Base-by-base conservation (phyloP, 116 monocot species). In the Trichopus zeylanicus region DNA sequence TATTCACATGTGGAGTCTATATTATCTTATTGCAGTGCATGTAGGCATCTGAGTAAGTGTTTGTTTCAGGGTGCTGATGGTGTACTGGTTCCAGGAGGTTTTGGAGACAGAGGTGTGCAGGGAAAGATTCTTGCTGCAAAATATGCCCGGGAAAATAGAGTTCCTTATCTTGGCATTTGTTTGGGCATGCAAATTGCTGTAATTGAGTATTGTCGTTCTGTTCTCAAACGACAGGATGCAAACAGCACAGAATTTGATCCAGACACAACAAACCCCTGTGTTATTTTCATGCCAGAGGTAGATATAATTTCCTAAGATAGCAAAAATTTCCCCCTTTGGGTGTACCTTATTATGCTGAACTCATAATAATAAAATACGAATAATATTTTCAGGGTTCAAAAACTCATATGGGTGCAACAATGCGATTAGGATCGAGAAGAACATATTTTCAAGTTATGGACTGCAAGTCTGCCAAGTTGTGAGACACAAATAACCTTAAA, bases 211-310 rank as follows among this genome's bases (percentile, higher is more conserved):
- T 73, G 81, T 26, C 91, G 91, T 38, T 77, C 79, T 68, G 80
- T 84, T 48, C 77, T 97, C 69, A 82, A 91, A 5, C 61, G 91
- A 58, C 55, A 54, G 16, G 85, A 84, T 75, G 97, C 97, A 23
- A 85, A 91, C 39, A 97, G 97, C 59, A 97, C 79, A 21, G 97
- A 97, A 54, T 97, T 97, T 62, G 84, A 87, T 56, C 66, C 76
- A 11, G 62, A 79, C 37, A 82, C 91, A 26, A 75, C 58, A 55
- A 79, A 79, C 37, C 91, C 90, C 9, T 91, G 87, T 67, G 75
- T 97, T 47, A 68, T 97, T 64, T 97, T 97, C 59, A 97, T 97
- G 97, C 97, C 97, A 33, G 97, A 97, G 84, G 97, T 97, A 71
- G 18, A 53, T 46, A 37, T 6, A 3, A 46, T 34, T 23, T 35